Percentiles rank a stretch among this genome's conserved stretches.
Evolutionary conservation across 1,284 basidiomycete genomes (phyloP).

Genomic region (Cystobasidium pallidum): DNA sequence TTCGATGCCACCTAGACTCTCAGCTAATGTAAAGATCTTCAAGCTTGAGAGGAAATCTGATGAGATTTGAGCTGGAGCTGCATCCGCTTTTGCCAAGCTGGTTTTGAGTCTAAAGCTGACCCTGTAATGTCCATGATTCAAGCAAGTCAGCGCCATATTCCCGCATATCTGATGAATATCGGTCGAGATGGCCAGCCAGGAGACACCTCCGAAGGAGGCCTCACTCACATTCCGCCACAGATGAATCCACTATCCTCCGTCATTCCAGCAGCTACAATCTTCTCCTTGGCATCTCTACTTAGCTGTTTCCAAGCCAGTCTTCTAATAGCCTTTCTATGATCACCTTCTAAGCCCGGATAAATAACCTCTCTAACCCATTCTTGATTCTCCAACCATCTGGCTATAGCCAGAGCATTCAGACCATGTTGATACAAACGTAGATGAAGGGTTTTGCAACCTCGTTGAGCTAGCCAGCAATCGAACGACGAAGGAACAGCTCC

Average conservation of each 20-base stretch:
- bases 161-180: not conserved
- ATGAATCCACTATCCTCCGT: slow-evolving; percentile 66
- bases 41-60: slow-evolving; percentile 71
- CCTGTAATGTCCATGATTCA: not conserved
- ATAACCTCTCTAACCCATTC: slow-evolving; percentile 71
- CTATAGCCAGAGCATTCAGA: slow-evolving; percentile 76
- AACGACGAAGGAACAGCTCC: slow-evolving; percentile 69
- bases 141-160: not conserved
- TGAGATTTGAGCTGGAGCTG: slow-evolving; percentile 53
- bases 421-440: slow-evolving; percentile 87
- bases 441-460: slow-evolving; percentile 83
- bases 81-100: slow-evolving; percentile 28
- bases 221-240: slow-evolving; percentile 73
- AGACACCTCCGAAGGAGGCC: too few relatives aligned
- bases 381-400: slow-evolving; percentile 64
- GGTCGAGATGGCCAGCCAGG: not conserved
- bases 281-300: slow-evolving; percentile 58
- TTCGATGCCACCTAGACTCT: slow-evolving; percentile 90
- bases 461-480: slow-evolving; percentile 88
- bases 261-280: slow-evolving; percentile 51
- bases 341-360: slow-evolving; percentile 75
- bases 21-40: slow-evolving; percentile 80
- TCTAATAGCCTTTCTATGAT: slow-evolving; percentile 45
- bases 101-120: slow-evolving; percentile 65
- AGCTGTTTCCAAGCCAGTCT: slow-evolving; percentile 67